These are phyloP conservation scores for Vicia faba DNA, from an alignment of 306 rosid genomes.

Conservation along the genomic window DNA sequence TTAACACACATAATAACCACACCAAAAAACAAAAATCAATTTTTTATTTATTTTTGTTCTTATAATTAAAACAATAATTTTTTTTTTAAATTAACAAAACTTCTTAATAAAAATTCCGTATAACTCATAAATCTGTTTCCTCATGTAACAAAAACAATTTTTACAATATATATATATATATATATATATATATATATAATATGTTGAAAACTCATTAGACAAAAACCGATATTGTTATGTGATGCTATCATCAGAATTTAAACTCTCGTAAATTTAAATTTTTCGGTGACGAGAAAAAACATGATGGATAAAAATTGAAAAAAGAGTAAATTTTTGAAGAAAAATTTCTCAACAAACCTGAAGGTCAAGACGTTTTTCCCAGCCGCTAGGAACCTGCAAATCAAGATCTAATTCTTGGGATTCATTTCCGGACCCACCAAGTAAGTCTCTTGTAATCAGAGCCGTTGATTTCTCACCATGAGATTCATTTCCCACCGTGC, in stretches of 20 bases:
- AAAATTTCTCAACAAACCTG: slow-evolving; percentile 56
- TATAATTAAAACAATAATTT: no score
- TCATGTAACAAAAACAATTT: neutral
- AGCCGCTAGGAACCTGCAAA: slow-evolving; percentile 86
- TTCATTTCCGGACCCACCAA: slow-evolving; percentile 71
- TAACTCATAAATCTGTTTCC: neutral
- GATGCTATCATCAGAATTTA: no score
- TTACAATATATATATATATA: no score
- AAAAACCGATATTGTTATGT: no score
- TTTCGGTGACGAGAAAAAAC: no score
- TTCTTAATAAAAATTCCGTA: neutral
- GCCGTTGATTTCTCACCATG: slow-evolving; percentile 67
- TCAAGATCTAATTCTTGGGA: slow-evolving; percentile 97
- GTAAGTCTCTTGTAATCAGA: slow-evolving; percentile 80
- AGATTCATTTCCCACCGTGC: slow-evolving; percentile 63
- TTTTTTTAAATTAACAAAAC: neutral
- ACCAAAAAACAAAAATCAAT: no score
- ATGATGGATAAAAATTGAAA: neutral
- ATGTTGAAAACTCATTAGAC: no score
- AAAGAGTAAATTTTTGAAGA: slow-evolving; percentile 33
- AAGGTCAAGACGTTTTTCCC: slow-evolving; percentile 92
- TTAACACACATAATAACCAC: neutral
- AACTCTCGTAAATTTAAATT: no score
- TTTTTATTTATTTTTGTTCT: no score
- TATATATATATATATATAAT: no score